Conservation (phyloP, 2,329 filamentous ascomycete genomes). For the Myriosclerotinia curreyana region DNA sequence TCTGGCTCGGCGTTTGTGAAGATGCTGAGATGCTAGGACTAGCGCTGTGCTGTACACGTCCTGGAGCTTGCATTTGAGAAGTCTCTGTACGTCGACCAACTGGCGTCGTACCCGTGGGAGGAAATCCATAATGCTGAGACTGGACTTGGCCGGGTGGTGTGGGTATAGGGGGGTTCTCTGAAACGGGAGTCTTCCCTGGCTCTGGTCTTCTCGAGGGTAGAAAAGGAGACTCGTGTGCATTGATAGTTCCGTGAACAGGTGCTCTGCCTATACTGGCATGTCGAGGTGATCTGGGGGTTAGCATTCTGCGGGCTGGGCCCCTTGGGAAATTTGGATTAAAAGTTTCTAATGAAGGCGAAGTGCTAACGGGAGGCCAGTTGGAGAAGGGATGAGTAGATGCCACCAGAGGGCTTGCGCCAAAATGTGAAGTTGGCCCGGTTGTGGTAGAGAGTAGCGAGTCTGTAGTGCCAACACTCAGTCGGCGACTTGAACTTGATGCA, state of each 20-base stretch:
- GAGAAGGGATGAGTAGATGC: constrained; percentile 29
- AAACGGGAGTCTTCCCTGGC: constrained; percentile 39
- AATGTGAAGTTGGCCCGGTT: constrained; percentile 27
- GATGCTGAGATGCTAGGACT: constrained; percentile 50
- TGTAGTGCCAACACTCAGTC: constrained; percentile 28
- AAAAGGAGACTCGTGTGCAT: constrained; percentile 50
- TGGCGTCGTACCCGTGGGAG: constrained; percentile 43
- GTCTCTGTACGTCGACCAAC: constrained; percentile 38
- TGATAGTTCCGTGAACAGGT: constrained; percentile 46
- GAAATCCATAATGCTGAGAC: constrained; percentile 38
- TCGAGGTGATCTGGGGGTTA: constrained; percentile 45
- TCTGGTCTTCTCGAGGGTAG: constrained; percentile 45
- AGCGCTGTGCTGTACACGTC: constrained; percentile 41
- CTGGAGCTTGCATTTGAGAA: constrained; percentile 42
- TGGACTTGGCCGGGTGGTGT: constrained; percentile 29
- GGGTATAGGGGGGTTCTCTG: constrained; percentile 47
- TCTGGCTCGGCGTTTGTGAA: constrained; percentile 45
- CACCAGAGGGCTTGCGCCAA: constrained; percentile 32
- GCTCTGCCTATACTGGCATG: constrained; percentile 49
- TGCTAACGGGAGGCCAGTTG: constrained; percentile 28
- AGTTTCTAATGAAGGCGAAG: constrained; percentile 29
- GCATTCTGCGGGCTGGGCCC: constrained; percentile 30
- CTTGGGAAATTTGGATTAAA: constrained; percentile 34
- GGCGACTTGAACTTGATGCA: constrained; percentile 26
- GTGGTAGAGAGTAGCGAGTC: constrained; percentile 32